Conservation (phyloP, 1,139 yeast species). For the Debaryomycetaceae sp. region DNA sequence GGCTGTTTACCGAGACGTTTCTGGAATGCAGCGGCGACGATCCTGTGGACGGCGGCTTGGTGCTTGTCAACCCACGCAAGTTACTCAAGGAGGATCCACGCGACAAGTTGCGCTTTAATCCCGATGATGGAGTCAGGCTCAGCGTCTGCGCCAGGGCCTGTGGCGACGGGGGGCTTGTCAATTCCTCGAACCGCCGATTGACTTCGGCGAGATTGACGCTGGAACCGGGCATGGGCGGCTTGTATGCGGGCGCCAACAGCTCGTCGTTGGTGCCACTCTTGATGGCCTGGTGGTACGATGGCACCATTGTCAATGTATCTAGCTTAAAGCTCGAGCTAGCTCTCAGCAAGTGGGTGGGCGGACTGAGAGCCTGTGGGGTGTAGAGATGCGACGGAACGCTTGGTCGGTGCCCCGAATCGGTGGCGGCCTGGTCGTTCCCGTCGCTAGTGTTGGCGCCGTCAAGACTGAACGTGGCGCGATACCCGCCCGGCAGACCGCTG, state of each 20-base stretch:
- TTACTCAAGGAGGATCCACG: constrained; percentile 14
- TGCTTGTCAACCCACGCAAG: constrained; percentile 7
- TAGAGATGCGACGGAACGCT: constrained; percentile 5
- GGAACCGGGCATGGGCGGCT: constrained; percentile 41
- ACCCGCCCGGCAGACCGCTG: constrained; percentile 4
- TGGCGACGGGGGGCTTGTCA: not conserved
- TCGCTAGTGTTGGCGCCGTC: constrained; percentile 3
- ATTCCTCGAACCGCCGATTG: constrained; percentile 13
- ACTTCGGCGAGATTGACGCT: constrained; percentile 20
- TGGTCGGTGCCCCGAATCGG: constrained; percentile 7
- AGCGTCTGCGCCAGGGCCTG: not conserved
- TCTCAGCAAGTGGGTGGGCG: constrained; percentile 56
- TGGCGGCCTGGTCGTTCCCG: not conserved
- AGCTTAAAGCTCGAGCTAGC: constrained; percentile 32
- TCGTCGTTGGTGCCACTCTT: constrained; percentile 34
- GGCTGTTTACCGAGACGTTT: constrained; percentile 16
- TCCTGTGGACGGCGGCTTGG: constrained; percentile 10
- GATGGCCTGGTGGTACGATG: constrained; percentile 74
- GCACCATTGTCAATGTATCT: constrained; percentile 49
- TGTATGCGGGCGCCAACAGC: constrained; percentile 54
- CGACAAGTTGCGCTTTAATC: constrained; percentile 7
- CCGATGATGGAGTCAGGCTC: constrained; percentile 1
- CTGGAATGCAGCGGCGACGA: constrained; percentile 22
- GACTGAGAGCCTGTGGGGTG: constrained; percentile 21
- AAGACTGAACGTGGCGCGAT: constrained; percentile 27